Base-by-base conservation (phyloP, 139 green algal species). In the Coelastrella sp. region DNA sequence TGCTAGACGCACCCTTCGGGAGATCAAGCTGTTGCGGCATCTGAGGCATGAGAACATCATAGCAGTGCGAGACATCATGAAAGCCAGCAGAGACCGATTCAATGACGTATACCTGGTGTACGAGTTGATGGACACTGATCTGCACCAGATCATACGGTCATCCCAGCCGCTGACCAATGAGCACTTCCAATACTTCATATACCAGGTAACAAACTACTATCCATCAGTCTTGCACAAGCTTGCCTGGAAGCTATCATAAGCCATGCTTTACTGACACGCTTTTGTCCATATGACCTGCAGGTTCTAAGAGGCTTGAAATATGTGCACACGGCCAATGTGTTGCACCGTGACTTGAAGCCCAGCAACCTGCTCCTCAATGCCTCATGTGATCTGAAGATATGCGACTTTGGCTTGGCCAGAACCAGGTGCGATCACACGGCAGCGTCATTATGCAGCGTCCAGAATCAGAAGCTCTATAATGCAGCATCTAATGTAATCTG, bases 41-140 rank as follows among this genome's bases (percentile, higher is more conserved):
- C 81, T 97, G 64, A 79, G 91, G 45, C 95, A 98, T 71, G 93
- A 97, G 71, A 98, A 98, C 86, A 93, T 98, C 86, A 96, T 98
- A 23, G 89, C 84, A 4, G 85, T 96, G 77, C 90, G 86, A 7
- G 82, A 87, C 82, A 87, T 87, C 57, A 81, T 87, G 69, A 68
- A 69, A 27, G 17, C 82, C 27, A 84, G 53, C 63, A 86, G 63
- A 48, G 90, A 95, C 62, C 89, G 90, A 32, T 98, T 98, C 87
- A 95, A 97, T 69, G 97, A 99, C 63, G 94, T 99, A 1, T 99
- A 99, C 91, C 89, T 99, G 21, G 96, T 99, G 60, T 98, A 99
- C 78, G 98, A 99, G 91, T 93, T 99, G 17, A 99, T 99, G 98
- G 98, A 99, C 92, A 99, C 98, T 27, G 98, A 99, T 90, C 91